These are phyloP conservation scores for Heritiera fomes DNA, from an alignment of 345 rosid species.

Conservation along the genomic window DNA sequence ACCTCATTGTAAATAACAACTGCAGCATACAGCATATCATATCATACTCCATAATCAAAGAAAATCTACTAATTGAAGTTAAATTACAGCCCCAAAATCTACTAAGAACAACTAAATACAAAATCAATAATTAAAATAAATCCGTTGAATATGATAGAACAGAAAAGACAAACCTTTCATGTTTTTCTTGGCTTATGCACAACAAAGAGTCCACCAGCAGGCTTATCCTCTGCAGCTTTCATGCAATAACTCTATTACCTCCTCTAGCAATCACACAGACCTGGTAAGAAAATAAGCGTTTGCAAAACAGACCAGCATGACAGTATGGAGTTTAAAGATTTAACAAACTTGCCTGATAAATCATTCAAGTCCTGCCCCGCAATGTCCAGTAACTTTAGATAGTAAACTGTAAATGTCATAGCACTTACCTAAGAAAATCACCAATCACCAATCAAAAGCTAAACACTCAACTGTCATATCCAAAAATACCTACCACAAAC, in stretches of 20 bases:
- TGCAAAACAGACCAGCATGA: not conserved
- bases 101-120: not conserved
- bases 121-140: no score
- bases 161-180: no score
- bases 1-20: no score
- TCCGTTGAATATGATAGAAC: no score
- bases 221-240: not conserved
- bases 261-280: not conserved
- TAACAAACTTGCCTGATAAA: not conserved
- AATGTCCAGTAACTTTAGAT: not conserved
- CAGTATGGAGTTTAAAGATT: not conserved
- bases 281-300: not conserved
- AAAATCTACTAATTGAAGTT: no score
- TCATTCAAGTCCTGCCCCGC: not conserved
- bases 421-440: not conserved
- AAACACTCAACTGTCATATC: not conserved
- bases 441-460: not conserved
- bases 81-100: not conserved
- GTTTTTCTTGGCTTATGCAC: no score
- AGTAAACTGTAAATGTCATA: not conserved
- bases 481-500: not conserved
- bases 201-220: no score
- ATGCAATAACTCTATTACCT: not conserved
- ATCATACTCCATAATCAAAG: no score
- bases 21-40: not conserved